Evolutionary conservation across 768 basidiomycete species (phyloP), one percentile per base, ranked within the genome.

Genomic region (Russula virescens): DNA sequence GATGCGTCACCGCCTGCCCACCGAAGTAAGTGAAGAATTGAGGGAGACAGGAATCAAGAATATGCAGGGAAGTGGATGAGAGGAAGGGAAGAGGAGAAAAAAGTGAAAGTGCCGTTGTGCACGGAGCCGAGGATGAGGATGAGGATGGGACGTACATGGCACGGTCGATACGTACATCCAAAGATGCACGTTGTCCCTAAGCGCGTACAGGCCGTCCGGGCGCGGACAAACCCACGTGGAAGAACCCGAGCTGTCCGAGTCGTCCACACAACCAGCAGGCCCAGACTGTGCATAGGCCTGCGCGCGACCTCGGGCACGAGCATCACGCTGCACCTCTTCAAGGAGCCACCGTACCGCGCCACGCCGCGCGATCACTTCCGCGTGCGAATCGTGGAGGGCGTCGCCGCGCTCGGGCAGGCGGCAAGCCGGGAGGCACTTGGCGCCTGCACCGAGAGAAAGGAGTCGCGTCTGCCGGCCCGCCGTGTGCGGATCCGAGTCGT

Each of bases 351-450:
- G 80, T 47, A 87, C 71, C 0, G 88, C 84, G 10, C 87, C 86
- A 34, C 95, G 80, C 21, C 92, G 81, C 2, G 93, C 93, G n/a
- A 97, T 78, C 23, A 95, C 83, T 73, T 98, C 95, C 11, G 95
- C 95, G 72, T 98, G 95, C 56, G 83, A 87, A 69, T 97, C 95
- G 69, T 95, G 93, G 19, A 97, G 66, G 1, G 84, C 80, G 69
- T 96, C 92, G 0, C 95, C 95, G 31, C 78, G 76, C 6, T 73
- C 68, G 0, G 93, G 85, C 0, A 93, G 76, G 58, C 80, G 80
- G 4, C 70, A 68, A 5, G 75, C 79, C 2, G 95, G 90, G 0
- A 94, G 80, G 68, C 90, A 93, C 75, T 96, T 96, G 3, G 89
- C 88, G 13, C 95, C 94, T 9, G 92, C 90, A 0, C 81, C 86